Percentiles rank a stretch among this genome's conserved stretches.
Conservation (phyloP, 2,329 filamentous ascomycete genomes). For the Penicillium sp. region DNA sequence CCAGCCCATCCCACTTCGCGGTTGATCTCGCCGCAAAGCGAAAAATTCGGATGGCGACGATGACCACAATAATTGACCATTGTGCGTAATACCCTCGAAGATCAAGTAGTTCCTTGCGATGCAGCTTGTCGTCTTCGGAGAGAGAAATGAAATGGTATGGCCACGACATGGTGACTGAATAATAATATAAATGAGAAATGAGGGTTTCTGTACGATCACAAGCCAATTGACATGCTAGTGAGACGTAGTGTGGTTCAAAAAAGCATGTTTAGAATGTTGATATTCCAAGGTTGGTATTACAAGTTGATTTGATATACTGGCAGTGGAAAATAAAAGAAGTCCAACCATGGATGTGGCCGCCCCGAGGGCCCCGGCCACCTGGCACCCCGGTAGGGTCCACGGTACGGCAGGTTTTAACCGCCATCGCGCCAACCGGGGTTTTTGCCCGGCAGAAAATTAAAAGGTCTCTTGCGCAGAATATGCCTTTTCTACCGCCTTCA, state of each 20-base stretch:
- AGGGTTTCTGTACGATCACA: background rate
- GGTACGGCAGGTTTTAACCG: no score
- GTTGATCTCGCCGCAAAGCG: slow-evolving; percentile 1
- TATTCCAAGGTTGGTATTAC: background rate
- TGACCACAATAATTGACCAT: slow-evolving; percentile 49
- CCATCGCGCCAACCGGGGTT: no score
- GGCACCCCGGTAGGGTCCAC: no score
- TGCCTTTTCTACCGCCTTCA: no score
- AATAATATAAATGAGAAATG: background rate
- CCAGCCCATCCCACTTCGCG: slow-evolving; percentile 48
- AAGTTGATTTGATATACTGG: background rate
- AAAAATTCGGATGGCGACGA: slow-evolving; percentile 41
- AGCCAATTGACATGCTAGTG: no score
- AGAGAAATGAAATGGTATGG: slow-evolving; percentile 55
- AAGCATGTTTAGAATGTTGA: background rate
- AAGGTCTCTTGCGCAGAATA: no score
- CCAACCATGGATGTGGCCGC: background rate
- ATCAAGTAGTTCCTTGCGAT: slow-evolving; percentile 54
- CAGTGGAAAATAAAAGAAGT: background rate
- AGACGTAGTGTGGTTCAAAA: background rate
- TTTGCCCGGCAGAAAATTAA: no score
- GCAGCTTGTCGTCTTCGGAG: slow-evolving; percentile 49
- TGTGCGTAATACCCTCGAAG: slow-evolving; percentile 57
- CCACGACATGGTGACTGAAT: slow-evolving; percentile 31
- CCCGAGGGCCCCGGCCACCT: background rate